Evolutionary conservation across 2,329 filamentous ascomycete genomes (phyloP).

Genomic region (Sporothrix schenckii): DNA sequence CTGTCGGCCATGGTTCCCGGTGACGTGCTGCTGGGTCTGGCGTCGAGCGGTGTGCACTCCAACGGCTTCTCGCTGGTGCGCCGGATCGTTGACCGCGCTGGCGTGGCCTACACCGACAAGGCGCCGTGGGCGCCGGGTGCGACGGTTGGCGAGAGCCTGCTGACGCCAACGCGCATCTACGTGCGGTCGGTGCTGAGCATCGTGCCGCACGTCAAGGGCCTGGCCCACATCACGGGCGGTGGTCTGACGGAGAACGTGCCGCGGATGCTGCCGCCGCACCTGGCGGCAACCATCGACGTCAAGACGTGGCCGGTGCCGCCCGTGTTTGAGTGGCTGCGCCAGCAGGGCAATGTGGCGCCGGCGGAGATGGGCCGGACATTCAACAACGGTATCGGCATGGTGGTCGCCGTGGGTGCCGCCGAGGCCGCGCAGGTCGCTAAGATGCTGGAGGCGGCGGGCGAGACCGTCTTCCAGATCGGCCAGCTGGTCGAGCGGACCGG

Average conservation of each 20-base stretch:
- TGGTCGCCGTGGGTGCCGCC: slow-evolving; percentile 79
- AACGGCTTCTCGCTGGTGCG: slow-evolving; percentile 98
- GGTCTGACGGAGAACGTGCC: slow-evolving; percentile 93
- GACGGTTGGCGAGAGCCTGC: slow-evolving; percentile 72
- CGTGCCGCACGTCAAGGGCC: slow-evolving; percentile 75
- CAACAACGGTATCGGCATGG: slow-evolving; percentile 96
- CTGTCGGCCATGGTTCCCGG: slow-evolving; percentile 75
- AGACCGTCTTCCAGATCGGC: slow-evolving; percentile 78
- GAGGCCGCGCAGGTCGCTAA: slow-evolving; percentile 64
- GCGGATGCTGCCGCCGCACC: slow-evolving; percentile 78
- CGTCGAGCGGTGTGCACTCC: slow-evolving; percentile 86
- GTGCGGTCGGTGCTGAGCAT: slow-evolving; percentile 75
- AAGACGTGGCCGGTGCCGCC: slow-evolving; percentile 72
- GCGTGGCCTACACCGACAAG: slow-evolving; percentile 69
- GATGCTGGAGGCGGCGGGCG: slow-evolving; percentile 67
- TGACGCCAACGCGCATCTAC: slow-evolving; percentile 93
- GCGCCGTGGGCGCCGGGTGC: slow-evolving; percentile 73
- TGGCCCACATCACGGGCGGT: slow-evolving; percentile 96
- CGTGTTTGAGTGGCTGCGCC: slow-evolving; percentile 87
- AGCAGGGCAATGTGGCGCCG: slow-evolving; percentile 68
- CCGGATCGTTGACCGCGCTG: slow-evolving; percentile 75
- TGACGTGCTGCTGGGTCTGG: slow-evolving; percentile 83
- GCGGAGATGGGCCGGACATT: slow-evolving; percentile 89
- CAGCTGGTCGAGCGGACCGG: slow-evolving; percentile 60
- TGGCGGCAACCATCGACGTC: slow-evolving; percentile 81